phyloP scores from a whole-genome alignment of 164 flowering plant genomes.

The Tetrastigma voinierianum region DNA sequence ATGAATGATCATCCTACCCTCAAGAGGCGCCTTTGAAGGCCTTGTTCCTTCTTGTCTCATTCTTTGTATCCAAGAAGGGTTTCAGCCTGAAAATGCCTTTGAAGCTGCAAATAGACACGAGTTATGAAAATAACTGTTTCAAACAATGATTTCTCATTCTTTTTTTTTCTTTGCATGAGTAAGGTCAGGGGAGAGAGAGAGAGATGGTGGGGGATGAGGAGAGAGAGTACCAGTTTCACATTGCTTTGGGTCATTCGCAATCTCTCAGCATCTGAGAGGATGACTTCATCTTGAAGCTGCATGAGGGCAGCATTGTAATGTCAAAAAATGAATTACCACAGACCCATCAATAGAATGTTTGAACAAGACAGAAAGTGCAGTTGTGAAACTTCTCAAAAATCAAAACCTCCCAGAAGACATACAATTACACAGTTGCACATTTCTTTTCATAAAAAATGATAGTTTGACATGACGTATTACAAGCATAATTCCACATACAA shows the following conservation, averaged over 20 bases:
- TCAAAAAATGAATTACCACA: constrained; percentile 6
- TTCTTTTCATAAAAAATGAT: too few relatives aligned
- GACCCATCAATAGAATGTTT: neutral
- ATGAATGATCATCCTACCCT: constrained; percentile 56
- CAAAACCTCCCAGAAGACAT: neutral
- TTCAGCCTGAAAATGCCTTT: constrained; percentile 94
- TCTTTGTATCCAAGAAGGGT: constrained; percentile 80
- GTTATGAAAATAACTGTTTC: neutral
- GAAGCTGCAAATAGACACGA: constrained; percentile 58
- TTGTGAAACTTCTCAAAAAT: neutral
- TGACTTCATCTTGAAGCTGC: constrained; percentile 97
- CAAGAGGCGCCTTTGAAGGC: constrained; percentile 87
- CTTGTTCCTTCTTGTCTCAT: constrained; percentile 88
- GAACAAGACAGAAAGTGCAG: neutral
- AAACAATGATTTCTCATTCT: neutral
- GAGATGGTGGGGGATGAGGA: too few relatives aligned
- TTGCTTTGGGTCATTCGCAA: constrained; percentile 80
- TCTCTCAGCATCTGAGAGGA: constrained; percentile 88
- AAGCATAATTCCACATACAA: too few relatives aligned
- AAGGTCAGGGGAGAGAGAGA: neutral
- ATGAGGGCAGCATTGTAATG: constrained; percentile 12
- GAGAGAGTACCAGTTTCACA: constrained; percentile 69
- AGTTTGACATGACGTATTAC: too few relatives aligned
- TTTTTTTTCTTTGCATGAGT: neutral
- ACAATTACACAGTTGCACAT: neutral